Percentiles rank a stretch among this genome's conserved stretches.
These are phyloP conservation scores for Primulina tabacum DNA, from an alignment of 257 asterid species.

Conservation along the genomic window DNA sequence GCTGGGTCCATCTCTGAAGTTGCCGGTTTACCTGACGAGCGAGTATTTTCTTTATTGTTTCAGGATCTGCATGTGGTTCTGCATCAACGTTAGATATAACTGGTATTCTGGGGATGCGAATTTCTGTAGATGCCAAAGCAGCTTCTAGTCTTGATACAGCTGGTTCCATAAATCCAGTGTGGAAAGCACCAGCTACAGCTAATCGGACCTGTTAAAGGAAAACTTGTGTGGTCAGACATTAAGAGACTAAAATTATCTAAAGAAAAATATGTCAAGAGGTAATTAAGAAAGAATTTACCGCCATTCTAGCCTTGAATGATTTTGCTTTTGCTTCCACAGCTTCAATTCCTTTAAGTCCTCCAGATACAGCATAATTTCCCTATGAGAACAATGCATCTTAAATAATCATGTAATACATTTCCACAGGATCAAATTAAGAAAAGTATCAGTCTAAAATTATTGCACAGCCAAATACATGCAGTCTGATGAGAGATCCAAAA, in stretches of 20 bases:
- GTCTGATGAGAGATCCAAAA: not conserved
- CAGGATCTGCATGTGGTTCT: conserved; percentile 64
- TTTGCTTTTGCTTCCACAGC: conserved; percentile 97
- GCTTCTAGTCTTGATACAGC: conserved; percentile 89
- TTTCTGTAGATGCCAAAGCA: conserved; percentile 74
- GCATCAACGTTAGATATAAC: conserved; percentile 96
- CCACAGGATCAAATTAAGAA: conserved; percentile 6
- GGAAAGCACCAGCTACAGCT: conserved; percentile 98
- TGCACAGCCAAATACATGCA: not conserved
- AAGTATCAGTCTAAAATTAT: conserved; percentile 12
- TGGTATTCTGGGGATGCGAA: conserved; percentile 76
- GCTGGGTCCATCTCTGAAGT: not conserved
- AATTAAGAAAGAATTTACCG: conserved; percentile 39
- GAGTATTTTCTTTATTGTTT: conserved; percentile 66
- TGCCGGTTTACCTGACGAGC: conserved; percentile 65
- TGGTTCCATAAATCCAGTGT: conserved; percentile 91
- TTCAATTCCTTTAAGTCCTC: conserved; percentile 95
- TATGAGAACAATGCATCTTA: conserved; percentile 25
- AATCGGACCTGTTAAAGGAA: conserved; percentile 59
- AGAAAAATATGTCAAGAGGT: not conserved
- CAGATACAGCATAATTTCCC: conserved; percentile 99
- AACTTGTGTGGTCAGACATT: conserved; percentile 8
- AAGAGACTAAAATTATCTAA: conserved; percentile 8
- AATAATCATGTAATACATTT: not conserved
- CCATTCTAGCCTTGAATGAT: conserved; percentile 94